Evolutionary conservation across 805 yeast species (phyloP), one percentile per base, ranked within the genome.

Genomic region (Maudiozyma serrabonitensis): DNA sequence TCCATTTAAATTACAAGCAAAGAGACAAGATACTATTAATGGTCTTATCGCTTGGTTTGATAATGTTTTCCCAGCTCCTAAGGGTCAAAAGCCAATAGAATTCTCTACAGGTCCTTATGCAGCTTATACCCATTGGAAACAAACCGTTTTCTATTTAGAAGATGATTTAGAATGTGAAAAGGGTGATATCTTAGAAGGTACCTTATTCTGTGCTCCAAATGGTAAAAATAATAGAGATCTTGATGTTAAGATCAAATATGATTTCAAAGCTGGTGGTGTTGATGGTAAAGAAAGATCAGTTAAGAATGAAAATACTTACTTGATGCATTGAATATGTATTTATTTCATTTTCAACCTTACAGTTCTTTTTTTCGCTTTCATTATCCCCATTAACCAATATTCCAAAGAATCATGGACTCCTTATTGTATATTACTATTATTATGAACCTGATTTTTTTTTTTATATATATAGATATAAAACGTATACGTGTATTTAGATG

Each of bases 81-180:
- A 65, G 53, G 73, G 74, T 43, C 79, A 80, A 57, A 78, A 76
- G 56, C 73, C 74, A 18, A 83, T 91, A 51, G 72, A 71, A 32
- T 90, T 93, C 65, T 83, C 93, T 19, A 95, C 99, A 13, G 98
- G 98, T 23, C 96, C 99, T 35, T 89, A 85, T 70, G 82, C 89
- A 45, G 80, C 81, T 58, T 89, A 90, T 75, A 93, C 99, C 15
- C 99, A 93, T 72, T 93, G 99, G 99, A 95, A 93, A 69, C 99
- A 93, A 72, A 86, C 96, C 18, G 95, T 93, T 1, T 89, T 95
- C 70, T 95, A 93, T 69, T 75, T 91, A 62, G 81, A 78, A 58
- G 86, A 87, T 60, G 95, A 87, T 28, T 69, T 91, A 55, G 86
- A 81, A 61, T 70, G 85, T 54, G 82, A 82, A 62, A 73, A 74